Evolutionary conservation across 2,329 filamentous ascomycete genomes (phyloP).

Genomic region (Didymella segeticola): DNA sequence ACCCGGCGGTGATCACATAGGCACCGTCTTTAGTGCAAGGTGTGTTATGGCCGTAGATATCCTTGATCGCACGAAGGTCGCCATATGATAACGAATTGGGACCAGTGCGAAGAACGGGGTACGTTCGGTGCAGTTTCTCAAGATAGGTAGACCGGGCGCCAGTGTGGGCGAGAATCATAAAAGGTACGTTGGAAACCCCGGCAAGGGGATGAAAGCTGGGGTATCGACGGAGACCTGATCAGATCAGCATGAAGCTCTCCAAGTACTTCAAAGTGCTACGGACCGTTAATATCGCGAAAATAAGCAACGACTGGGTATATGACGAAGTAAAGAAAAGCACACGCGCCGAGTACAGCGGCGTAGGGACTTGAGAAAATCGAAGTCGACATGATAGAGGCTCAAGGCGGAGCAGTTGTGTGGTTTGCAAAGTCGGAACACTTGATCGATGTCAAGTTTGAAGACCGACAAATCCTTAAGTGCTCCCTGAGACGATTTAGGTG

Average conservation of each 20-base stretch:
- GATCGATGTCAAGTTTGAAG: constrained; percentile 5
- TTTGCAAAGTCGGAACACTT: constrained; percentile 1
- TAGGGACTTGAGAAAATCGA: constrained; percentile 29
- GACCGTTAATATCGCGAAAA: constrained; percentile 55
- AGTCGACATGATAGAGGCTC: constrained; percentile 21
- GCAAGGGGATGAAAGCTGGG: constrained; percentile 56
- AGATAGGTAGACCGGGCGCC: constrained; percentile 55
- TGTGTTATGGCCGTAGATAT: constrained; percentile 61
- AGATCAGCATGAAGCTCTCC: neutral
- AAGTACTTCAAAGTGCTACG: neutral
- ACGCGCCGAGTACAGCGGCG: constrained; percentile 30
- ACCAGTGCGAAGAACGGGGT: constrained; percentile 51
- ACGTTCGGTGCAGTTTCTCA: constrained; percentile 54
- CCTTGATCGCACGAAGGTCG: constrained; percentile 51
- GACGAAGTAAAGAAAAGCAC: constrained; percentile 47
- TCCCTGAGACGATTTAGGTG: neutral
- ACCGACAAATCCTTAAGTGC: constrained; percentile 20
- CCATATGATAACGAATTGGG: constrained; percentile 44
- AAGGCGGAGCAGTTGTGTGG: constrained; percentile 2
- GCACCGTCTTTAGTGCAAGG: constrained; percentile 59
- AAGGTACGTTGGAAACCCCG: constrained; percentile 57
- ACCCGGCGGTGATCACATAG: constrained; percentile 56
- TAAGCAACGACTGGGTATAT: constrained; percentile 53
- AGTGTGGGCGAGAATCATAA: constrained; percentile 54
- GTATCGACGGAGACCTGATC: constrained; percentile 55